Percentiles rank a stretch among this genome's conserved stretches.
These are phyloP conservation scores for Senna siamea DNA, from an alignment of 306 rosid genomes.

Conservation along the genomic window DNA sequence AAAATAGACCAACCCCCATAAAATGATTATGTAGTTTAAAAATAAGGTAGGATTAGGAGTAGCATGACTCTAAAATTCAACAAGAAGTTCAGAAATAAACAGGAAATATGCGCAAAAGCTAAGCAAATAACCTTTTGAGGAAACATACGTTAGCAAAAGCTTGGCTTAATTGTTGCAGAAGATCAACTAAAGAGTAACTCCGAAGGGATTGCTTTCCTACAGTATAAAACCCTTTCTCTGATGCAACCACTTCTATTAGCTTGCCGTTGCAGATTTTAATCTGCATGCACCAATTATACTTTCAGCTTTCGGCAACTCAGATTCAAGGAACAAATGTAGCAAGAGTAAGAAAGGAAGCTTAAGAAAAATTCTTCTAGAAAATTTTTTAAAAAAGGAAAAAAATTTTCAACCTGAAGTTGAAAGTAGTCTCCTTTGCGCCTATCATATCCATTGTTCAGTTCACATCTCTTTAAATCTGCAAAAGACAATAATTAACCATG, in stretches of 20 bases:
- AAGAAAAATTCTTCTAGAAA: not conserved
- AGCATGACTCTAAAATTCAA: not conserved
- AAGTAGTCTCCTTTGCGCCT: constrained; percentile 64
- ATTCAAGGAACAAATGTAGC: not conserved
- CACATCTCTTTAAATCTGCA: constrained; percentile 72
- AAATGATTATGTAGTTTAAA: not conserved
- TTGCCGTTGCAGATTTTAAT: constrained; percentile 91
- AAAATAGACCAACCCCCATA: not conserved
- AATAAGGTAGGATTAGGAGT: not conserved
- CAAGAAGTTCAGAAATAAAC: not conserved
- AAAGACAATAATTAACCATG: not conserved
- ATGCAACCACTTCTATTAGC: constrained; percentile 75
- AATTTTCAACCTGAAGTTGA: constrained; percentile 65
- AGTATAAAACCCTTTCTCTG: constrained; percentile 85
- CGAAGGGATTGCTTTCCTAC: constrained; percentile 71
- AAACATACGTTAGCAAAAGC: constrained; percentile 82
- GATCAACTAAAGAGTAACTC: constrained; percentile 86
- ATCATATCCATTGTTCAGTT: constrained; percentile 52
- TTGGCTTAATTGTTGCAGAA: constrained; percentile 88
- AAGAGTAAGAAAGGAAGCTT: not conserved
- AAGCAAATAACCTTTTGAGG: not conserved
- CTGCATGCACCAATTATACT: constrained; percentile 49
- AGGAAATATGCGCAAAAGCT: not conserved
- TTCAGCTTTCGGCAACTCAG: constrained; percentile 15
- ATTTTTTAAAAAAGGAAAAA: not conserved